phyloP scores from a whole-genome alignment of 1,284 basidiomycete genomes.

The Cerioporus squamosus region DNA sequence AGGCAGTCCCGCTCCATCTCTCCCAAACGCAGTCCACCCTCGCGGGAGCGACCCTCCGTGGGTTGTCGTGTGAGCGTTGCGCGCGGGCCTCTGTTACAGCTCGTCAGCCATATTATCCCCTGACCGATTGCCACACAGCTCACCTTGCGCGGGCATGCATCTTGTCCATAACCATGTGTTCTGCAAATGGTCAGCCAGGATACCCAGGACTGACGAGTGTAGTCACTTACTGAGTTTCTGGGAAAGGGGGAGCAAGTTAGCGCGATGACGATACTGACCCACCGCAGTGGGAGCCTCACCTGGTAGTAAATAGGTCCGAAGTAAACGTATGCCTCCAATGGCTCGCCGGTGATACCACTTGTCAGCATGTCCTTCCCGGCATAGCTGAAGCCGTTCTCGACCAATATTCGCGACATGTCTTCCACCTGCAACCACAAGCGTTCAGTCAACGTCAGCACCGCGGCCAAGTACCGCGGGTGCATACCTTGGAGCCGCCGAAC shows the following conservation, averaged over 20 bases:
- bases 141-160: slow-evolving; percentile 98
- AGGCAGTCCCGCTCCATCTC: slow-evolving; percentile 99
- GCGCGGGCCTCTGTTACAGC: slow-evolving; percentile 77
- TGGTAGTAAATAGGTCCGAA: slow-evolving; percentile 99
- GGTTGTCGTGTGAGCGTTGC: slow-evolving; percentile 98
- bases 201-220: slow-evolving; percentile 2
- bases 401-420: slow-evolving; percentile 96
- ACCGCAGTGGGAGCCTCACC: slow-evolving; percentile 43
- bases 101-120: no score
- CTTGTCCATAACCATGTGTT: slow-evolving; percentile 99
- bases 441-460: background rate
- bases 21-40: slow-evolving; percentile 95
- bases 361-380: slow-evolving; percentile 98
- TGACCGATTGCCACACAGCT: slow-evolving; percentile 16
- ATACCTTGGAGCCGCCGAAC: slow-evolving; percentile 94
- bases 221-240: slow-evolving; percentile 78
- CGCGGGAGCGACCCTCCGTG: slow-evolving; percentile 96
- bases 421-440: slow-evolving; percentile 66
- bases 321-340: slow-evolving; percentile 96
- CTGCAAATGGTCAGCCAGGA: slow-evolving; percentile 42
- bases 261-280: background rate
- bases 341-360: slow-evolving; percentile 96
- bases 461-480: slow-evolving; percentile 3
- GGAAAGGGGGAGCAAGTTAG: slow-evolving; percentile 6
- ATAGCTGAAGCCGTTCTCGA: slow-evolving; percentile 97